These are phyloP conservation scores for Aspergillus panamensis DNA, from an alignment of 495 filamentous ascomycete species.

Conservation along the genomic window DNA sequence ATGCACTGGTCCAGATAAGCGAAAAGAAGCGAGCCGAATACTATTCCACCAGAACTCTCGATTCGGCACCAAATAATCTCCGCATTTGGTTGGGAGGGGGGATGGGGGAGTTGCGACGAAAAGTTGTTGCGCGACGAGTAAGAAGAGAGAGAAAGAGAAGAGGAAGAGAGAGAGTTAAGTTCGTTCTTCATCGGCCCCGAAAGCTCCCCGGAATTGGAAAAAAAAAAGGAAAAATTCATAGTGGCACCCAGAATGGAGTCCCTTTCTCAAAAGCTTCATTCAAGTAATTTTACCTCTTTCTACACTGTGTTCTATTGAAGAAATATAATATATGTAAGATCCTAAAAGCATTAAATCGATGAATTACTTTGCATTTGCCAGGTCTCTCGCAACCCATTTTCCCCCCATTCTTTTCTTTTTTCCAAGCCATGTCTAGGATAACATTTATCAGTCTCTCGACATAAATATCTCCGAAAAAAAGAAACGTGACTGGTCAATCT, in stretches of 20 bases:
- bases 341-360: neutral
- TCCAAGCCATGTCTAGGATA: neutral
- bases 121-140: slow-evolving; percentile 24
- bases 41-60: slow-evolving; percentile 29
- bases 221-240: slow-evolving; percentile 2
- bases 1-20: slow-evolving; percentile 30
- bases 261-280: neutral
- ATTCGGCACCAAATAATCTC: slow-evolving; percentile 22
- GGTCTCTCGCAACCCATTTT: neutral
- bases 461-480: slow-evolving; percentile 1
- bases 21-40: slow-evolving; percentile 30
- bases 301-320: no score
- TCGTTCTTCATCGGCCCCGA: slow-evolving; percentile 22
- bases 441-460: neutral
- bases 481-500: neutral
- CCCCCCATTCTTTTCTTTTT: neutral
- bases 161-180: slow-evolving; percentile 12
- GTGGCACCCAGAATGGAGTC: neutral
- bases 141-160: slow-evolving; percentile 13
- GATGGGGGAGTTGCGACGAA: slow-evolving; percentile 21
- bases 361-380: no score
- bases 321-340: neutral
- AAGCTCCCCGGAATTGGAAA: slow-evolving; percentile 13
- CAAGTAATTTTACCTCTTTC: no score
- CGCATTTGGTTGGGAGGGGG: slow-evolving; percentile 20